A percentile compares a stretch with the other conserved stretches of the same genome.
phyloP scores from a whole-genome alignment of 345 rosid species.

The Excoecaria agallocha region DNA sequence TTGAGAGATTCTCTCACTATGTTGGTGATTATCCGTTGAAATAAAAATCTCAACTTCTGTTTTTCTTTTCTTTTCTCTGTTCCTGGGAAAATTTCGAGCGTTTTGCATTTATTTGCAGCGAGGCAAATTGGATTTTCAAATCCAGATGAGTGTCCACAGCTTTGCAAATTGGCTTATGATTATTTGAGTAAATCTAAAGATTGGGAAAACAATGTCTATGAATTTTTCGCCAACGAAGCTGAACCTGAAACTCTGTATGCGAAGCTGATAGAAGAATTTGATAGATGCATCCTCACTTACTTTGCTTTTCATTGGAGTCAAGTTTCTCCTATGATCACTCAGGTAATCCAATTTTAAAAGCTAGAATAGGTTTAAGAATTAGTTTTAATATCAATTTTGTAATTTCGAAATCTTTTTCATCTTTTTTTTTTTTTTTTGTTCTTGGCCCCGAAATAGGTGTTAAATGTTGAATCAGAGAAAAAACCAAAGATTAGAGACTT shows the following conservation, averaged over 20 bases:
- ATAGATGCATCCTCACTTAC: slow-evolving; percentile 86
- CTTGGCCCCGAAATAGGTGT: slow-evolving; percentile 37
- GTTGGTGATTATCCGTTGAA: slow-evolving; percentile 47
- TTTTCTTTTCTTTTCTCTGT: not conserved
- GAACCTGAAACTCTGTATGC: slow-evolving; percentile 69
- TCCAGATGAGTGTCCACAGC: slow-evolving; percentile 68
- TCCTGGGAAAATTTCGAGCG: not conserved
- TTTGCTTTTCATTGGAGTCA: slow-evolving; percentile 86
- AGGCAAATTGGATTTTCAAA: slow-evolving; percentile 86
- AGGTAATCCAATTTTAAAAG: slow-evolving; percentile 40
- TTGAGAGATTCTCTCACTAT: slow-evolving; percentile 84
- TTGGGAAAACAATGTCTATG: slow-evolving; percentile 67
- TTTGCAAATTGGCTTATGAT: slow-evolving; percentile 83
- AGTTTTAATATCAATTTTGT: too few species aligned
- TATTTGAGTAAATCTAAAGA: slow-evolving; percentile 66
- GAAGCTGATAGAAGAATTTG: slow-evolving; percentile 89
- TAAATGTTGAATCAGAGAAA: slow-evolving; percentile 61
- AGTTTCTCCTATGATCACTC: slow-evolving; percentile 66
- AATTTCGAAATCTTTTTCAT: not conserved
- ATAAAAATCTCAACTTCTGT: not conserved
- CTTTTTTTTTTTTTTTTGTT: not conserved
- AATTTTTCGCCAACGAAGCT: slow-evolving; percentile 53
- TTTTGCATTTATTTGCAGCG: slow-evolving; percentile 38
- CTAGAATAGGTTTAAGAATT: not conserved
- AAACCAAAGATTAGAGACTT: slow-evolving; percentile 71